phyloP scores from a whole-genome alignment of 2,329 filamentous ascomycete species.

The Zymoseptoria passerinii region DNA sequence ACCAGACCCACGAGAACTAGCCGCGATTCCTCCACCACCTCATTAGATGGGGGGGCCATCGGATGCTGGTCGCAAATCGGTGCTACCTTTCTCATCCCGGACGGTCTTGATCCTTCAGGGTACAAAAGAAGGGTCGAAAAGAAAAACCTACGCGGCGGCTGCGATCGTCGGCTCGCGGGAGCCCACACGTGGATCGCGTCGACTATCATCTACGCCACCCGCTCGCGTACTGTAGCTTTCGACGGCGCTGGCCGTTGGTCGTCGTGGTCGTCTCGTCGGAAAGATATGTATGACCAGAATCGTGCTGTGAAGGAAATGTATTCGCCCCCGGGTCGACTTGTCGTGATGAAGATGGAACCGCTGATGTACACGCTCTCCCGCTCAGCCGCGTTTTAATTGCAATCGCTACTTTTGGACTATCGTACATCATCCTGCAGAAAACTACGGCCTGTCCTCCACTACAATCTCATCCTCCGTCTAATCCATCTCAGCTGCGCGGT shows the following conservation, averaged over 20 bases:
- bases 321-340: background rate
- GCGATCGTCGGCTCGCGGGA: conserved; percentile 7
- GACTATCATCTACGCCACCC: background rate
- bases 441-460: too few species aligned
- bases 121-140: background rate
- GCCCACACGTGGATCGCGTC: conserved; percentile 8
- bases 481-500: too few species aligned
- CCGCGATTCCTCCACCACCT: background rate
- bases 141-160: background rate
- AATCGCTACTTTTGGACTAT: too few species aligned
- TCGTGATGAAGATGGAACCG: background rate
- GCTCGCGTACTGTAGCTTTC: background rate
- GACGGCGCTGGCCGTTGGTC: background rate
- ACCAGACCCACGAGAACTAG: background rate
- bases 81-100: background rate
- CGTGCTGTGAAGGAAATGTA: background rate
- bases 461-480: too few species aligned
- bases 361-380: too few species aligned
- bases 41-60: background rate
- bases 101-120: too few species aligned
- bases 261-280: background rate
- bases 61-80: too few species aligned
- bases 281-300: background rate
- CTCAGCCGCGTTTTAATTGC: too few species aligned
- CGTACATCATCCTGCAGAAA: too few species aligned